Base-by-base conservation (phyloP, 2,329 filamentous ascomycete genomes). In the Botrytis fragariae region DNA sequence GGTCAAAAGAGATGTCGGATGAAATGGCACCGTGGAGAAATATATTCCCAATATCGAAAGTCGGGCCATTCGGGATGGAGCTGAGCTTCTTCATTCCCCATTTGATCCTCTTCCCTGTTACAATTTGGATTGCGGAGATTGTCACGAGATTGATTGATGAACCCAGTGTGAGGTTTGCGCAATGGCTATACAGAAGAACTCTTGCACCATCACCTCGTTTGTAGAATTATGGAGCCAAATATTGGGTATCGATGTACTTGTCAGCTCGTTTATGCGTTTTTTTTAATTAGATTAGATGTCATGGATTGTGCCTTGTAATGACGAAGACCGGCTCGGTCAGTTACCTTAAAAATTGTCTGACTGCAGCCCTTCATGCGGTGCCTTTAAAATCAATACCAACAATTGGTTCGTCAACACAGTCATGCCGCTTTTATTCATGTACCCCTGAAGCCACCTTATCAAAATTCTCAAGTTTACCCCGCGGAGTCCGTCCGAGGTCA, bases 21-120 rank as follows among this genome's bases (percentile, higher is more conserved):
- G 67, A 54, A n/a, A 85, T 91, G 44, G 84, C 86, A 0, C 80
- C 83, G 6, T 92, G 90, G 89, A 83, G 87, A 35, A 84, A 90
- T 78, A 82, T 83, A 37, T 83, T 91, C 39, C 85, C 86, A 4
- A 76, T 91, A 68, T 84, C 89, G 44, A 86, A 82, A 74, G 79
- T 78, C 25, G 90, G 90, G 0, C 88, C 89, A 0, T 79, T 89
- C 71, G 91, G 90, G 0, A 78, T 93, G 44, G 89, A 92, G 80
- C 48, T 90, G 51, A 85, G 85, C 1, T 91, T 91, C 77, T 80
- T 91, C 35, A 72, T 86, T 2, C 86, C 89, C 1, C 89, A 93
- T 59, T 44, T 92, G 12, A 81, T 92, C 44, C 79, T 91, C 5
- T 76, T 91, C 69, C 90, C 90, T 1, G 71, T 89, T 32, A 91